Evolutionary conservation across 2,329 filamentous ascomycete genomes (phyloP).

Genomic region (Tolypocladium tundrense): DNA sequence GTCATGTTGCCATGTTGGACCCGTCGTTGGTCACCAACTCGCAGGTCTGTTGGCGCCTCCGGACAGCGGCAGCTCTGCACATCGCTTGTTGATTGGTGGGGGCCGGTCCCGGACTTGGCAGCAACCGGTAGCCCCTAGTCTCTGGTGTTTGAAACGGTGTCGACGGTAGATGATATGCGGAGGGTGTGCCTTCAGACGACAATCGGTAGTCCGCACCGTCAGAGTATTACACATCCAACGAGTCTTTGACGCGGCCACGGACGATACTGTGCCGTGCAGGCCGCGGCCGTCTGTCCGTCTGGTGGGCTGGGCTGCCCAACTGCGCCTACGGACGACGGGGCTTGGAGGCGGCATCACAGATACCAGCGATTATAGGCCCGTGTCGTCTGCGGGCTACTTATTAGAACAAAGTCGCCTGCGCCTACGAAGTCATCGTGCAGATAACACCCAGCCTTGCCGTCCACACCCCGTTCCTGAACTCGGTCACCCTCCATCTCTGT

Average conservation of each 20-base stretch:
- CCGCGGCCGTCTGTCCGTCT: neutral
- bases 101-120: neutral
- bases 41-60: neutral
- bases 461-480: neutral
- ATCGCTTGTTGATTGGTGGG: neutral
- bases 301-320: neutral
- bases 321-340: neutral
- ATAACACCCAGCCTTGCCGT: neutral
- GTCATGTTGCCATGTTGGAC: neutral
- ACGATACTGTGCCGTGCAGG: neutral
- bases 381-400: neutral
- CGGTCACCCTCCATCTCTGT: no score
- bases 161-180: neutral
- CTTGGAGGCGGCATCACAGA: neutral
- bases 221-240: neutral
- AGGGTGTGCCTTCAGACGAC: neutral
- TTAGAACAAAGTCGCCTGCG: neutral
- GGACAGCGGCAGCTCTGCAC: no score
- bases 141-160: neutral
- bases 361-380: neutral
- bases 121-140: neutral
- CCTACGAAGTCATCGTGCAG: neutral
- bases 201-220: neutral
- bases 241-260: neutral
- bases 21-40: neutral